Conservation (phyloP, 306 rosid species). For the Vicia faba region DNA sequence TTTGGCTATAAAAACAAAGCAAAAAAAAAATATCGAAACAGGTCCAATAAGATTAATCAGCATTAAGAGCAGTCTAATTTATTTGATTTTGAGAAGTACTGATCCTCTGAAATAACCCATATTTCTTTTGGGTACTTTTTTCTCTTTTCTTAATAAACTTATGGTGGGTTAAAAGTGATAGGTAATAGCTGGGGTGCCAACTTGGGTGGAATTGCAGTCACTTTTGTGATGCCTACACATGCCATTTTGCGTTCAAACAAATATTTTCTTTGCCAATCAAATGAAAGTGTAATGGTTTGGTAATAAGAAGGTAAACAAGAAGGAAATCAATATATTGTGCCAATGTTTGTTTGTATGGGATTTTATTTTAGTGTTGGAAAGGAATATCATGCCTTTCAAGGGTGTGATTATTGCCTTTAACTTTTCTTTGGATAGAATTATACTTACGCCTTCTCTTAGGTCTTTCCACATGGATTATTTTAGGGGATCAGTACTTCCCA, state of each 20-base stretch:
- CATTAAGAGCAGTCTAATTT: background rate
- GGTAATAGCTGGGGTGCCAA: background rate
- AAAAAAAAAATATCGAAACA: too few species aligned
- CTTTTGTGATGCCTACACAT: background rate
- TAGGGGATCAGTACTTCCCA: background rate
- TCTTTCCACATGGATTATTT: background rate
- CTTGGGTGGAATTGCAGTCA: background rate
- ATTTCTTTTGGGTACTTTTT: background rate
- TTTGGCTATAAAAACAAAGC: constrained; percentile 19
- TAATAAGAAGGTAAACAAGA: background rate
- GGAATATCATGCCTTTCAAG: background rate
- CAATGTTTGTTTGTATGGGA: background rate
- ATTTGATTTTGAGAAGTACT: background rate
- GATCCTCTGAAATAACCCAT: constrained; percentile 8
- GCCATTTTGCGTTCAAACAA: background rate
- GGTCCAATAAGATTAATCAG: background rate
- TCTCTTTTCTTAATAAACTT: background rate
- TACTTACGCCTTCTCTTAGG: background rate
- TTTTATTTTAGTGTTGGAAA: background rate
- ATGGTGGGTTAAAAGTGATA: background rate
- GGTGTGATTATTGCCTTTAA: constrained; percentile 1
- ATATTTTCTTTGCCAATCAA: background rate
- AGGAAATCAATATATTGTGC: background rate
- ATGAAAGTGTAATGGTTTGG: background rate
- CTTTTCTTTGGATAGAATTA: constrained; percentile 11